Conservation (phyloP, 108 stramenopile genomes). For the Conticribra weissflogii region DNA sequence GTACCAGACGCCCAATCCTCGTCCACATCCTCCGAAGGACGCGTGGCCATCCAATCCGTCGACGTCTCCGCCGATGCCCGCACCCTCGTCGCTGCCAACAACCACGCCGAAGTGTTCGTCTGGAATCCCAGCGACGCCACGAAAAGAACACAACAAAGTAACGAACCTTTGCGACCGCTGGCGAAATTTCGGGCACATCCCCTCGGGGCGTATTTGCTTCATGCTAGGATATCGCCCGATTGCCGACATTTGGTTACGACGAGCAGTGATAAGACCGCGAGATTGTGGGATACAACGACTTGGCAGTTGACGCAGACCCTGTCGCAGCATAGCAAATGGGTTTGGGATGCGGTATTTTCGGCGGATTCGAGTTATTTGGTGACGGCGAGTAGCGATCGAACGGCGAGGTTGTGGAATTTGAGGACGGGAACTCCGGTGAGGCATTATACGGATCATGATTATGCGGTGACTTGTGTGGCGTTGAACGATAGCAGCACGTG, state of each 20-base stretch:
- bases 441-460: conserved; percentile 92
- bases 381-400: conserved; percentile 92
- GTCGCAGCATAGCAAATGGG: conserved; percentile 90
- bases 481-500: conserved; percentile 91
- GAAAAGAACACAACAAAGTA: conserved; percentile 23
- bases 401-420: conserved; percentile 95
- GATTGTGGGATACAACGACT: conserved; percentile 86
- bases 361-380: conserved; percentile 97
- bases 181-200: conserved; percentile 84
- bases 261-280: conserved; percentile 88
- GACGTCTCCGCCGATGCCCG: conserved; percentile 81
- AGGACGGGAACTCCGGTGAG: conserved; percentile 89
- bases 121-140: conserved; percentile 72
- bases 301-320: conserved; percentile 83
- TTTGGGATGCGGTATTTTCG: conserved; percentile 96
- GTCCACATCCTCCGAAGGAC: conserved; percentile 53
- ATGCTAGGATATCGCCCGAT: conserved; percentile 85
- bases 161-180: conserved; percentile 35
- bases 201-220: conserved; percentile 74
- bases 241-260: conserved; percentile 91
- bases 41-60: conserved; percentile 82
- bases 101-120: conserved; percentile 87
- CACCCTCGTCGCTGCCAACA: conserved; percentile 82
- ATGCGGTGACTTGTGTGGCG: conserved; percentile 96
- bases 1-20: conserved; percentile 66